Evolutionary conservation across 257 asterid genomes (phyloP), one percentile per base, ranked within the genome.

Genomic region (Scutellaria minor): DNA sequence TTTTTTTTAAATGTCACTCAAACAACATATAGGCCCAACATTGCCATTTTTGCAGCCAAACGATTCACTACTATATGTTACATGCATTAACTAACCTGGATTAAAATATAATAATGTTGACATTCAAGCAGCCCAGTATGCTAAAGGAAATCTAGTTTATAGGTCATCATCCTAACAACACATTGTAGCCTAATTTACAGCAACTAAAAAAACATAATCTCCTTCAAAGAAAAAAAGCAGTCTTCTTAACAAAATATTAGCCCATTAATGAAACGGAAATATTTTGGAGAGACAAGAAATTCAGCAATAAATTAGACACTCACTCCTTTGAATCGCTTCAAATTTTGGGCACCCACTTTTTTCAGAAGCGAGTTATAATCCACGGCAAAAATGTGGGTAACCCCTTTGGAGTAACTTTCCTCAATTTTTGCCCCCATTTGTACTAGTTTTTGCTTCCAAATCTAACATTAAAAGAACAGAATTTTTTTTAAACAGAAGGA

Each of bases 381-480:
- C 84, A 75, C 77, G 7, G 98, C 91, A 62, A 90, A 92, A 59
- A 92, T 84, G 83, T 88, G 96, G 15, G 91, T 87, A 42, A 86
- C 84, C 70, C 69, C 83, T 78, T 74, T 88, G 37, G 88, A 79
- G 54, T 87, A 79, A 3, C 64, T 77, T 4, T 75, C 90, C 81
- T 85, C 91, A 9, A 84, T 15, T 61, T 35, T 81, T 12, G 92
- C 95, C 53, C 98, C 98, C 98, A 95, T 82, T 80, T 95, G 98
- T 75, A 69, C 83, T 83, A 95, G 70, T 74, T 86, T 91, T 50
- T 81, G 90, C 89, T 88, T 85, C 99, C 99, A 94, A 79, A 94
- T 91, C 99, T 94, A 51, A 60, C 62, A 78, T 35, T 8, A 64
- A 13, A 11, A 56, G 10, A 11, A 0, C 50, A 59, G 18, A 18